Base-by-base conservation (phyloP, 495 filamentous ascomycete species). In the Neurospora sp. region DNA sequence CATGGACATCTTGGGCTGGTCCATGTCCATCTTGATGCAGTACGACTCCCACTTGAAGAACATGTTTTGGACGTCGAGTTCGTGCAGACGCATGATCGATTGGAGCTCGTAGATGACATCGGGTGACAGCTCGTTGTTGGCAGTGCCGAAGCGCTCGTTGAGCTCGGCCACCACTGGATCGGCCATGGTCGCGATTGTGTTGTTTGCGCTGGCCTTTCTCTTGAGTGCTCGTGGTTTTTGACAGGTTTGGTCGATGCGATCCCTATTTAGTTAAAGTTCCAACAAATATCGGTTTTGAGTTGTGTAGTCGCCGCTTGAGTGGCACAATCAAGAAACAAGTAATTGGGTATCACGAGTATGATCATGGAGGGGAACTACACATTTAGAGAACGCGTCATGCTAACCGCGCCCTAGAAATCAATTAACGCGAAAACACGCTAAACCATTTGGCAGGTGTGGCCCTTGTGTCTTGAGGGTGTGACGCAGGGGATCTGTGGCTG, bases 21-120 rank as follows among this genome's bases (percentile, higher is more conserved):
- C 92, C 43, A 86, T 77, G 24, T 85, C 86, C 92, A 98, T 96
- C 83, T 94, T 97, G 76, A 99, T 91, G 79, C 90, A 92, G 85
- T 97, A 98, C 0, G 93, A 93, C 78, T 99, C 95, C 96, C 96
- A 99, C 88, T 98, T 97, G 88, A 90, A 98, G 80, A 92, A 97
- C 21, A 98, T 85, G 77, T 99, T 95, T 78, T 97, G 88, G 36
- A 88, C 85, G 38, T 87, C 84, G 72, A 97, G 87, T 24, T 87
- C 86, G 81, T 97, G 92, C 21, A 98, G 83, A 70, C 90, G 90
- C 80, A 96, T 87, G 76, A 97, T 96, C 37, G 92, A 94, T 77
- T 90, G 87, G 48, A 99, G 84, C 81, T 97, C 95, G 28, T 85
- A 82, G 45, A 92, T 82, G 69, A 97, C 86, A 81, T 97, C 93